Evolutionary conservation across 2,329 filamentous ascomycete genomes (phyloP).

Genomic region (Phaeomoniella chlamydospora): DNA sequence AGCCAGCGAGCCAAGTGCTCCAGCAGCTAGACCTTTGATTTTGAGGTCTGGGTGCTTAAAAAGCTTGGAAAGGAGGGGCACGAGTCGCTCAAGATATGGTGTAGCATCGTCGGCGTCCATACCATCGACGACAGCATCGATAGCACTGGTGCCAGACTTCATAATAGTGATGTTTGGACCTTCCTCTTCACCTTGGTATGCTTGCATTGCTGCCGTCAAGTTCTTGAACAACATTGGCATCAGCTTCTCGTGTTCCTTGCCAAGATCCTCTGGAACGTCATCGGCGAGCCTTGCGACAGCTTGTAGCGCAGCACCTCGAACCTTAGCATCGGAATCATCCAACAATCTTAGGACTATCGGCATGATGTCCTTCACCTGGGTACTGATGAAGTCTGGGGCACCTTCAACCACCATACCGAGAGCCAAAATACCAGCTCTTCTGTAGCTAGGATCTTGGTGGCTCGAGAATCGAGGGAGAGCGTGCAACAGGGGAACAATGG

Average conservation of each 20-base stretch:
- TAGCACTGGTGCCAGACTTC: conserved; percentile 74
- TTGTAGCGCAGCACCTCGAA: conserved; percentile 76
- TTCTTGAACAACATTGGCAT: conserved; percentile 79
- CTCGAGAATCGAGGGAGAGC: conserved; percentile 70
- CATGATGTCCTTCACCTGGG: conserved; percentile 74
- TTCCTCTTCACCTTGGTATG: conserved; percentile 47
- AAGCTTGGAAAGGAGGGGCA: conserved; percentile 71
- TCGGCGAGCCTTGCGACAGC: conserved; percentile 83
- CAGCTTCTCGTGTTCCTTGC: conserved; percentile 68
- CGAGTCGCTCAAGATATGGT: conserved; percentile 67
- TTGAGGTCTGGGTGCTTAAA: conserved; percentile 74
- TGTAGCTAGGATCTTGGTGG: conserved; percentile 59
- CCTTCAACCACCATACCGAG: conserved; percentile 92
- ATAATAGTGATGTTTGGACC: conserved; percentile 76
- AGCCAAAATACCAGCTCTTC: conserved; percentile 80
- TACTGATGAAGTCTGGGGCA: conserved; percentile 92
- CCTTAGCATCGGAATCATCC: conserved; percentile 65
- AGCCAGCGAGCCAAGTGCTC: conserved; percentile 81
- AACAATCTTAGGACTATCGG: conserved; percentile 73
- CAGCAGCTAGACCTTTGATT: conserved; percentile 78
- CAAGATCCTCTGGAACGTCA: conserved; percentile 81
- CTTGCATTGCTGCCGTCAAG: conserved; percentile 62
- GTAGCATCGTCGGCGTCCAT: conserved; percentile 67
- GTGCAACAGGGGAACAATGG: conserved; percentile 82
- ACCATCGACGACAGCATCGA: conserved; percentile 82